phyloP scores from a whole-genome alignment of 495 filamentous ascomycete genomes.

The Paragyromitra xinjiangensis region DNA sequence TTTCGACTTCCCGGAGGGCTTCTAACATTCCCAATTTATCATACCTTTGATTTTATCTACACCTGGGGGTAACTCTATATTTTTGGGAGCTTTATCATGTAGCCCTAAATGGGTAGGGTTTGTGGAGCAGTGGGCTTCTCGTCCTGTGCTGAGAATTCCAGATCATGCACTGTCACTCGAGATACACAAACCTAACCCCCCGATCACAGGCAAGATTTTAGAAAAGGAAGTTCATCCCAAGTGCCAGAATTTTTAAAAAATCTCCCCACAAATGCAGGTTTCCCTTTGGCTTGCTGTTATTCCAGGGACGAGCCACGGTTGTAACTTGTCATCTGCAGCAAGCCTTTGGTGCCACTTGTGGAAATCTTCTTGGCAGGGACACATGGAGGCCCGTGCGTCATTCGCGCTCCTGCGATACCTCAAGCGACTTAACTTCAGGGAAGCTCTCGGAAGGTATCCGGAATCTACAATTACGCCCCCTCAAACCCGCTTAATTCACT shows the following conservation, averaged over 20 bases:
- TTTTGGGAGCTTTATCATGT: no score
- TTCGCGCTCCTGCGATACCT: conserved; percentile 13
- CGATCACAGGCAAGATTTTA: not conserved
- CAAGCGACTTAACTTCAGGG: conserved; percentile 10
- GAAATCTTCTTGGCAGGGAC: conserved; percentile 42
- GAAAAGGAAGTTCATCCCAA: conserved; percentile 6
- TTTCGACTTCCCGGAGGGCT: no score
- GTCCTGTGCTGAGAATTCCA: not conserved
- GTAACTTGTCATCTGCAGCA: conserved; percentile 23
- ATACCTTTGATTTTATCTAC: no score
- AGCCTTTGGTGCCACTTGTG: conserved; percentile 19
- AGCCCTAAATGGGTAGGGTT: no score
- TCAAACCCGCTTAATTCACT: not conserved
- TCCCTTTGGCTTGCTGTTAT: not conserved
- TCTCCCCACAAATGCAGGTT: conserved; percentile 4
- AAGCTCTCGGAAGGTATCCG: conserved; percentile 15
- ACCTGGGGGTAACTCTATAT: no score
- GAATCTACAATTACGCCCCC: conserved; percentile 8
- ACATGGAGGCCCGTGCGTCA: conserved; percentile 30
- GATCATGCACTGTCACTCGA: conserved; percentile 8
- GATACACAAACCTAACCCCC: not conserved
- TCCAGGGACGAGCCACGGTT: conserved; percentile 8
- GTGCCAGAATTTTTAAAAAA: not conserved
- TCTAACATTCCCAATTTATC: no score
- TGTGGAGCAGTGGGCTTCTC: no score